Percentiles rank a stretch among this genome's conserved stretches.
Evolutionary conservation across 2,329 filamentous ascomycete species (phyloP).

Genomic region (Aspergillus piperis): DNA sequence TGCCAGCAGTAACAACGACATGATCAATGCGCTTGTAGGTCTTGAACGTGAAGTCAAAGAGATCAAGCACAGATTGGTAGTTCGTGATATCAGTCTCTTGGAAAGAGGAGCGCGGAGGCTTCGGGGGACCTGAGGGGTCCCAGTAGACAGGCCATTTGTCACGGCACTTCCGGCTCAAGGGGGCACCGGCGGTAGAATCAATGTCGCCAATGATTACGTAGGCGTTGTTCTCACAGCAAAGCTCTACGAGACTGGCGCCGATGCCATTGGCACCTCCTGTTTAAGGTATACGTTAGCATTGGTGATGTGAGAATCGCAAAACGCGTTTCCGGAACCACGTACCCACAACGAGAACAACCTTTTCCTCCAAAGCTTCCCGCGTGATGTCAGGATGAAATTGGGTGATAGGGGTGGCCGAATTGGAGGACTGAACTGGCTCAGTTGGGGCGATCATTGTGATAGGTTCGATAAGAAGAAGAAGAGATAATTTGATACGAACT

Average conservation of each 20-base stretch:
- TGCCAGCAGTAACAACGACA: slow-evolving; percentile 52
- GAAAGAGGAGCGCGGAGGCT: slow-evolving; percentile 37
- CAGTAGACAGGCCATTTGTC: slow-evolving; percentile 20
- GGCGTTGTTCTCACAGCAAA: slow-evolving; percentile 42
- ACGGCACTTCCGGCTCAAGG: slow-evolving; percentile 25
- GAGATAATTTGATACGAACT: not conserved
- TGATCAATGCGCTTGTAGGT: slow-evolving; percentile 52
- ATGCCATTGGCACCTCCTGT: slow-evolving; percentile 50
- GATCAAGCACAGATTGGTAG: slow-evolving; percentile 48
- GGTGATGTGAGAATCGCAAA: no score
- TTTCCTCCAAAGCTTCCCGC: slow-evolving; percentile 20
- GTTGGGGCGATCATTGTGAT: slow-evolving; percentile 23
- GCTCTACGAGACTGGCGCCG: slow-evolving; percentile 44
- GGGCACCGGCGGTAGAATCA: slow-evolving; percentile 35
- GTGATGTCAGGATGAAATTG: slow-evolving; percentile 18
- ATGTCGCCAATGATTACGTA: slow-evolving; percentile 50
- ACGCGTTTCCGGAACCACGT: not conserved
- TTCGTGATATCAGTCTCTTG: slow-evolving; percentile 48
- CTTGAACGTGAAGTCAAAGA: slow-evolving; percentile 51
- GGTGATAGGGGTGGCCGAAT: slow-evolving; percentile 12
- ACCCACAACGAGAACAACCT: slow-evolving; percentile 24
- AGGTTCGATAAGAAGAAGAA: not conserved
- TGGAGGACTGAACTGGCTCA: slow-evolving; percentile 16
- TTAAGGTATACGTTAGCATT: not conserved
- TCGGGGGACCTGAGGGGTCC: slow-evolving; percentile 19